Evolutionary conservation across 23 red algal species (phyloP), one percentile per base, ranked within the genome.

Genomic region (Gracilaria vermiculophylla): DNA sequence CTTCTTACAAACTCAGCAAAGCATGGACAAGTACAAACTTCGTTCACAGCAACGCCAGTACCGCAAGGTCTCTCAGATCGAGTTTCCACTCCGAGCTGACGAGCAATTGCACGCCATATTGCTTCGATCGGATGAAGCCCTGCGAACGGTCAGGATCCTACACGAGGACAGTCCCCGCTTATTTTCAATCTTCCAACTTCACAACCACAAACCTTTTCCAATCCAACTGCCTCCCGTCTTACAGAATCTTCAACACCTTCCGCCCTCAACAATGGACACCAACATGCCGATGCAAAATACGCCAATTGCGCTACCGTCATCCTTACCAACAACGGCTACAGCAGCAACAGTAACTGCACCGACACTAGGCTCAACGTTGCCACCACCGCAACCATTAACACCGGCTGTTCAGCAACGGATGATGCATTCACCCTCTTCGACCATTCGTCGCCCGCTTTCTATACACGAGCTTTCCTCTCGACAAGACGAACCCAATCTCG

Each of bases 31-130:
- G 31, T 91, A 62, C 76, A 81, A 80, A 57, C 57, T 73, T 57
- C 87, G 87, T 41, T 73, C 76, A 41, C 87, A 91, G 58, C 87
- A 91, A 81, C 87, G 87, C 13, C 87, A 91, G 62, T 91, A 91
- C 65, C 75, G 74, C 36, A 69, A 62, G 31, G 87, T 91, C 24
- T 51, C 73, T 53, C 42, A 32, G 13, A 44, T 52, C 76, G 56
- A 91, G 29, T 91, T 91, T 91, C 76, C 87, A 28, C 39, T 80
- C 19, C 75, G 37, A 21, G 75, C 73, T 36, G 27, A 49, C 42
- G 34, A 65, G 19, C 34, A 58, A 16, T 12, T 36, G 10, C 84
- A 88, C 58, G 51, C 60, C 47, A 77, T 88, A 39, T 50, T 52
- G 40, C 45, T 88, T 33, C 24, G 72, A 62, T 36, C 84, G 17